phyloP scores from a whole-genome alignment of 2,329 filamentous ascomycete genomes.

The Scolecobasidium constrictum region DNA sequence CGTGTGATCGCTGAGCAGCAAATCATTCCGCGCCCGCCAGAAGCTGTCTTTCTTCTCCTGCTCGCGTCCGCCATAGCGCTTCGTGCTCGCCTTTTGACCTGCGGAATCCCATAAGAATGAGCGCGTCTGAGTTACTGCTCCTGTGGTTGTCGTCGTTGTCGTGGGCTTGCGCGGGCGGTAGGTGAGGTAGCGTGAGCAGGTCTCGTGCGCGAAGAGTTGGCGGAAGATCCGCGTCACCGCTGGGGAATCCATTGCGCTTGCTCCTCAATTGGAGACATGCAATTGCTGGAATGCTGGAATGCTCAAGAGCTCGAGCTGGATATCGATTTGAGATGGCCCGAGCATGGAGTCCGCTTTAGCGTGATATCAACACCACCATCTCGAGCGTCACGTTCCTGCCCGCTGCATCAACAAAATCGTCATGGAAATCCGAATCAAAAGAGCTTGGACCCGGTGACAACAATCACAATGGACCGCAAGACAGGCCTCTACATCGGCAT shows the following conservation, averaged over 20 bases:
- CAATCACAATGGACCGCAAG: constrained; percentile 24
- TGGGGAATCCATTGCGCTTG: constrained; percentile 76
- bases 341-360: no score
- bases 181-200: constrained; percentile 45
- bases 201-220: constrained; percentile 69
- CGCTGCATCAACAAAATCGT: no score
- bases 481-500: constrained; percentile 50
- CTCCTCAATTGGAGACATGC: no score
- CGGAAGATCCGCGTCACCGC: constrained; percentile 69
- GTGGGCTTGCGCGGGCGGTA: constrained; percentile 20
- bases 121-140: background rate
- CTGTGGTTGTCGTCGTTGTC: constrained; percentile 20
- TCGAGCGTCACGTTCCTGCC: no score
- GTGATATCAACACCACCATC: no score
- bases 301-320: no score
- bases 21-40: constrained; percentile 76
- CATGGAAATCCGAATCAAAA: background rate
- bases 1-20: constrained; percentile 64
- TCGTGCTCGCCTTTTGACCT: constrained; percentile 3
- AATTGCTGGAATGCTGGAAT: no score
- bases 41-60: constrained; percentile 48
- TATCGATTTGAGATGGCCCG: no score
- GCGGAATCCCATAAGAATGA: background rate
- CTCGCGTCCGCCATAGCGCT: constrained; percentile 17
- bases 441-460: constrained; percentile 6